phyloP scores from a whole-genome alignment of 257 asterid genomes.

The Nyctanthes arbortristis region DNA sequence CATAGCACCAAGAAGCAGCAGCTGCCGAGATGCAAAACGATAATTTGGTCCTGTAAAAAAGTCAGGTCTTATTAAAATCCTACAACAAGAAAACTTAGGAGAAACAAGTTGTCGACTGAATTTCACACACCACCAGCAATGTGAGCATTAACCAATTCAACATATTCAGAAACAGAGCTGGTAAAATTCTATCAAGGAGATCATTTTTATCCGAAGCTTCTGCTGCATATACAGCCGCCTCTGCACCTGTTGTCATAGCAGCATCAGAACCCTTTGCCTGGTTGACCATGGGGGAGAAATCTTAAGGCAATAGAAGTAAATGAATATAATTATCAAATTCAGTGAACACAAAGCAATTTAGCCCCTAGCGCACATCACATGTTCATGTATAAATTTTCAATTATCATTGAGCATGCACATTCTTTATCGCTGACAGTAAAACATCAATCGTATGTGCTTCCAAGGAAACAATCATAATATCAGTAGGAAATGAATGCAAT shows the following conservation, averaged over 20 bases:
- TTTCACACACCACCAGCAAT: conserved; percentile 75
- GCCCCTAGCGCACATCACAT: conserved; percentile 8
- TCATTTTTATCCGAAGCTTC: conserved; percentile 91
- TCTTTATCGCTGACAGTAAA: conserved; percentile 4
- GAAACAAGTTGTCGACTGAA: not conserved
- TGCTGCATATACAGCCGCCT: conserved; percentile 87
- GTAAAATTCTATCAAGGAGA: conserved; percentile 83
- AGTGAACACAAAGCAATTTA: not conserved
- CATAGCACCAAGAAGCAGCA: conserved; percentile 79
- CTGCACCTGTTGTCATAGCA: conserved; percentile 82
- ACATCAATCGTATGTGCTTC: conserved; percentile 2
- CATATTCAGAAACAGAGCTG: conserved; percentile 76
- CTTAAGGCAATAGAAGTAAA: conserved; percentile 10
- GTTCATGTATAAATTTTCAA: not conserved
- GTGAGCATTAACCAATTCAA: conserved; percentile 78
- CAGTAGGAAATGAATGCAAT: not conserved
- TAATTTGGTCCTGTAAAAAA: conserved; percentile 68
- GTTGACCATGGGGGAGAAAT: conserved; percentile 23
- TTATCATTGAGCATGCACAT: not conserved
- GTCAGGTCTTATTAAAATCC: conserved; percentile 24
- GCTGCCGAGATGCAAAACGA: conserved; percentile 85
- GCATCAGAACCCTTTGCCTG: conserved; percentile 97
- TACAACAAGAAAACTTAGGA: conserved; percentile 9
- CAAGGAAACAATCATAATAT: not conserved
- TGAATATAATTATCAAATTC: conserved; percentile 5